Percentiles rank a stretch among this genome's conserved stretches.
Evolutionary conservation across 768 basidiomycete species (phyloP).

Genomic region (Boletellus sp.): DNA sequence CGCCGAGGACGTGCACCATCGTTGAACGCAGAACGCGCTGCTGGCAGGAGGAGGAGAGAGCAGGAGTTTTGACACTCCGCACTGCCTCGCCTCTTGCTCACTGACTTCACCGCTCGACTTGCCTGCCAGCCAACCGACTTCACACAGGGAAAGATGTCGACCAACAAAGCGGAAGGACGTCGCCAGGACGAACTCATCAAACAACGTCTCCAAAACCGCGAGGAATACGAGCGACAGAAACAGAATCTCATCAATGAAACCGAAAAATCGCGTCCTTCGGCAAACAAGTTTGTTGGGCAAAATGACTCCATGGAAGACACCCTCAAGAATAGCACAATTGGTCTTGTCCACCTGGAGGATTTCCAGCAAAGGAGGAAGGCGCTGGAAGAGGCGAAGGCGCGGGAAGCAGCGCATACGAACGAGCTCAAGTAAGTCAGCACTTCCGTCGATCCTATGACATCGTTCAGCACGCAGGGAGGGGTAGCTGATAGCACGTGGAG

Average conservation of each 20-base stretch:
- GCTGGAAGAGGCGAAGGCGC: constrained; percentile 85
- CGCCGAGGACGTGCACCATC: constrained; percentile 88
- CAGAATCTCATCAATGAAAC: constrained; percentile 82
- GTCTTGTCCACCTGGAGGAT: constrained; percentile 86
- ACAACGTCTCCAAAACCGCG: constrained; percentile 73
- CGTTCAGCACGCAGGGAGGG: constrained; percentile 24
- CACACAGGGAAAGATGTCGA: constrained; percentile 53
- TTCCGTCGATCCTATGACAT: constrained; percentile 4
- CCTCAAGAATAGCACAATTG: constrained; percentile 87
- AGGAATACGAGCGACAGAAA: constrained; percentile 80
- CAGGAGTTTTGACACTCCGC: constrained; percentile 26
- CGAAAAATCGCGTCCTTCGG: constrained; percentile 85
- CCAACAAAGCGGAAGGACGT: constrained; percentile 76
- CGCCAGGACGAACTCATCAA: constrained; percentile 84
- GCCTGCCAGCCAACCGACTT: not conserved
- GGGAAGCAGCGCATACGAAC: constrained; percentile 80
- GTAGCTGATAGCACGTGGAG: constrained; percentile 77
- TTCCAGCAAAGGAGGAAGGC: constrained; percentile 88
- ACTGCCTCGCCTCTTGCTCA: not conserved
- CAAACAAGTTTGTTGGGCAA: constrained; percentile 89
- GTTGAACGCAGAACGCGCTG: not conserved
- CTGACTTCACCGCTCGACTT: no score
- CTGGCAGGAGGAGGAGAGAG: not conserved
- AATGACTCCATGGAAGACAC: constrained; percentile 93
- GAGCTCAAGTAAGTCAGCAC: constrained; percentile 76